Evolutionary conservation across 2,329 filamentous ascomycete genomes (phyloP).

Genomic region (Neurospora sp.): DNA sequence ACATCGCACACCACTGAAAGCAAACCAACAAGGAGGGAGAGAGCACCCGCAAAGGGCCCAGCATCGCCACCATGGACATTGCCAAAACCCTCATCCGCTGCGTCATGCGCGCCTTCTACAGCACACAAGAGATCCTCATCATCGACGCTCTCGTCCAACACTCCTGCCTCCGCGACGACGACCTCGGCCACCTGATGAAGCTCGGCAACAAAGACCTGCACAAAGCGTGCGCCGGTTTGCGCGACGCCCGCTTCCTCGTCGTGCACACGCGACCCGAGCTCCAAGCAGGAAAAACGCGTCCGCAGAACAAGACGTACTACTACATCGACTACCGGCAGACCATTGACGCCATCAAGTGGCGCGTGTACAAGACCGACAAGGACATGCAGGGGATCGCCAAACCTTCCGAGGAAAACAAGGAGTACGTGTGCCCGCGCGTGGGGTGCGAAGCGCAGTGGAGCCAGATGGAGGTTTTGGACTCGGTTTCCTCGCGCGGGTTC

Average conservation of each 20-base stretch:
- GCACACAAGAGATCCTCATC: constrained; percentile 63
- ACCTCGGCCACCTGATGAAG: constrained; percentile 76
- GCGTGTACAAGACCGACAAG: constrained; percentile 79
- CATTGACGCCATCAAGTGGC: constrained; percentile 94
- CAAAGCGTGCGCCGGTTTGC: constrained; percentile 75
- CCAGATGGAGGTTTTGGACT: constrained; percentile 78
- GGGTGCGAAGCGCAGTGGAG: constrained; percentile 78
- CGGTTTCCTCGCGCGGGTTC: constrained; percentile 61
- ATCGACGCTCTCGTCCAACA: constrained; percentile 69
- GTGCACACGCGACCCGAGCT: constrained; percentile 71
- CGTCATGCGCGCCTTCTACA: constrained; percentile 68
- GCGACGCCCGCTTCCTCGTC: constrained; percentile 76
- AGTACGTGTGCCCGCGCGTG: constrained; percentile 65
- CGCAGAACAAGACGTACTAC: constrained; percentile 85
- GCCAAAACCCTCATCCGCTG: constrained; percentile 36
- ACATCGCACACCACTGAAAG: background rate
- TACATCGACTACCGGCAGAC: constrained; percentile 93
- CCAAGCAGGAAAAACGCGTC: constrained; percentile 70
- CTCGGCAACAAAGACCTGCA: constrained; percentile 89
- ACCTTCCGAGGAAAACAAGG: constrained; percentile 77
- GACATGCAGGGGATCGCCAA: constrained; percentile 77
- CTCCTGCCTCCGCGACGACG: constrained; percentile 72
- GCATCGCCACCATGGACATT: constrained; percentile 13
- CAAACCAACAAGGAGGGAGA: background rate
- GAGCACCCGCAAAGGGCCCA: constrained; percentile 36